Evolutionary conservation across 306 rosid genomes (phyloP).

Genomic region (Lathyrus sativus): DNA sequence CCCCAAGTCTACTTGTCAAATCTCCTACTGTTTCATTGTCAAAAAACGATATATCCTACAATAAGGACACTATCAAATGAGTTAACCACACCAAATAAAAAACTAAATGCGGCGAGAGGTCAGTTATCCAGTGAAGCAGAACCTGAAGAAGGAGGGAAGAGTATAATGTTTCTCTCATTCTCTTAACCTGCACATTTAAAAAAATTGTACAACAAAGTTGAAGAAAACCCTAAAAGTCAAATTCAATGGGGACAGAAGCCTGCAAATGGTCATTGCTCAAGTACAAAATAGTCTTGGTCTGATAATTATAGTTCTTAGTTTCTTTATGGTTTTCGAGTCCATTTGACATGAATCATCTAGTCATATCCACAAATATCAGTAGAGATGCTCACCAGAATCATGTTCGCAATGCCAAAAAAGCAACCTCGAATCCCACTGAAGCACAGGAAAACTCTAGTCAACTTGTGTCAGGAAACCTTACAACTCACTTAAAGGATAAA

Average conservation of each 20-base stretch:
- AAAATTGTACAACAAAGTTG: not conserved
- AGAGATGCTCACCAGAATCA: constrained; percentile 70
- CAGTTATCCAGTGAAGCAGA: constrained; percentile 32
- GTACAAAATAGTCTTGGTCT: constrained; percentile 16
- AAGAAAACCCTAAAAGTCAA: not conserved
- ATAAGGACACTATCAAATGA: too few species aligned
- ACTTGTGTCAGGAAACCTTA: too few species aligned
- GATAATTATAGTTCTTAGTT: too few species aligned
- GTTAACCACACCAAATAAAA: too few species aligned
- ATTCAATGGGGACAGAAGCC: constrained; percentile 11
- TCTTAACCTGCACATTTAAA: constrained; percentile 72
- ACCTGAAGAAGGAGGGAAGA: too few species aligned
- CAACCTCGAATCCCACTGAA: constrained; percentile 93
- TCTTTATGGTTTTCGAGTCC: constrained; percentile 8
- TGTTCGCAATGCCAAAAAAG: constrained; percentile 89
- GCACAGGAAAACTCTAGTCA: constrained; percentile 47
- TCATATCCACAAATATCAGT: not conserved
- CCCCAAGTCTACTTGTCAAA: too few species aligned
- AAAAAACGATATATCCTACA: too few species aligned
- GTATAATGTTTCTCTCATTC: constrained; percentile 93
- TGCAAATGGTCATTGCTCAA: constrained; percentile 21
- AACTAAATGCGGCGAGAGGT: too few species aligned
- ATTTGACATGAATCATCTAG: constrained; percentile 13
- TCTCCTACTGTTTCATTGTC: too few species aligned
- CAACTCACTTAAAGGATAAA: too few species aligned